A percentile compares a stretch with the other conserved stretches of the same genome.
phyloP scores from a whole-genome alignment of 768 basidiomycete genomes.

The Phlebiopsis gigantea region DNA sequence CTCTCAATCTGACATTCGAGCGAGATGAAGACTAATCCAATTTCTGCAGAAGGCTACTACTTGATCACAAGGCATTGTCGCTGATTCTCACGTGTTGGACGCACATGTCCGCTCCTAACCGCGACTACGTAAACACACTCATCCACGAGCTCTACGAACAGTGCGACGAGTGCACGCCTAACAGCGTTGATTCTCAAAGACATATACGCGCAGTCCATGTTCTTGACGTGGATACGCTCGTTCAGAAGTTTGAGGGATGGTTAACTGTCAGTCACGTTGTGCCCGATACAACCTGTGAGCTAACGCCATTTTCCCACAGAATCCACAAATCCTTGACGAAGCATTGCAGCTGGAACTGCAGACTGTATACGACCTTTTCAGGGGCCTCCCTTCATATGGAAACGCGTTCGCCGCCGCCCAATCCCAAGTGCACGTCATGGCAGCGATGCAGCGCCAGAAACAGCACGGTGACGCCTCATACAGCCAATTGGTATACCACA shows the following conservation, averaged over 20 bases:
- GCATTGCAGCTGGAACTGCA: not conserved
- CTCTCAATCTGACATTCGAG: too few species aligned
- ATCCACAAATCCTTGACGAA: not conserved
- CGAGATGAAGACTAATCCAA: not conserved
- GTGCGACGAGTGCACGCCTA: not conserved
- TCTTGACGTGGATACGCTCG: not conserved
- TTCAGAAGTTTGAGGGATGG: not conserved
- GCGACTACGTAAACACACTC: not conserved
- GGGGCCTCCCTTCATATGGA: not conserved
- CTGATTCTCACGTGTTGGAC: conserved; percentile 3
- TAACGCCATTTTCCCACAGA: not conserved
- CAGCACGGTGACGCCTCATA: not conserved
- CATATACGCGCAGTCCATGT: not conserved
- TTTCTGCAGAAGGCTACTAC: not conserved
- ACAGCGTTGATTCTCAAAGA: not conserved
- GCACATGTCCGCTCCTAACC: not conserved
- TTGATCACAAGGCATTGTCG: not conserved
- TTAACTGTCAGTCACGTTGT: not conserved
- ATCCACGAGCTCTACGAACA: not conserved
- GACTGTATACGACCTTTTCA: not conserved
- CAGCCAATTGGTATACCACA: not conserved
- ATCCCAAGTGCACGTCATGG: not conserved
- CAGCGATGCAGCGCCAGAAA: not conserved
- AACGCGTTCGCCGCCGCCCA: not conserved
- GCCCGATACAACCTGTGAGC: not conserved